Evolutionary conservation across 2,329 filamentous ascomycete species (phyloP).

Genomic region (Podosphaera aphanis): DNA sequence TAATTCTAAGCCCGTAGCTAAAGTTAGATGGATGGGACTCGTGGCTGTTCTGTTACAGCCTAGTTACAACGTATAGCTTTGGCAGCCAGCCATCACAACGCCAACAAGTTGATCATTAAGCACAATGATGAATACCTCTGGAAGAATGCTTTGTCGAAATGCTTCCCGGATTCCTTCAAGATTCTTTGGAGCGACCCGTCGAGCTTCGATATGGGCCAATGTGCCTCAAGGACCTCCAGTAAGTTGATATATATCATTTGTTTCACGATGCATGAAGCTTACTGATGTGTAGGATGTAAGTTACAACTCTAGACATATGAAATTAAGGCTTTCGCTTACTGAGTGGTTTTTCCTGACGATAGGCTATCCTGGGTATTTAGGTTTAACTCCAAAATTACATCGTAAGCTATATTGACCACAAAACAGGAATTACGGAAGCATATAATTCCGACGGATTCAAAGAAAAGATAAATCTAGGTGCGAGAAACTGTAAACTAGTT

Average conservation of each 20-base stretch:
- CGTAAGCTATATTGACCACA: slow-evolving; percentile 8
- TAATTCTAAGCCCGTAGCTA: too few relatives aligned
- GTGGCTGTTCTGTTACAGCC: too few relatives aligned
- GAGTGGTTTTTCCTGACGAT: slow-evolving; percentile 14
- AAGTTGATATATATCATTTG: slow-evolving; percentile 21
- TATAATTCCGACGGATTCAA: slow-evolving; percentile 90
- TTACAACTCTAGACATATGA: not conserved
- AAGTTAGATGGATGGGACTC: too few relatives aligned
- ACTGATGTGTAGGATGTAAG: slow-evolving; percentile 16
- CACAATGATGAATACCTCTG: not conserved
- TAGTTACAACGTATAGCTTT: not conserved
- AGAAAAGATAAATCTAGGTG: slow-evolving; percentile 95
- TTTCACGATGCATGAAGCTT: slow-evolving; percentile 1
- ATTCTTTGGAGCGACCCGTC: slow-evolving; percentile 5
- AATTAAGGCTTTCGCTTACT: not conserved
- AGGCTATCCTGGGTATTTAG: slow-evolving; percentile 54
- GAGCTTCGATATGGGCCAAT: slow-evolving; percentile 59
- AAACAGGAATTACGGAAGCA: slow-evolving; percentile 71
- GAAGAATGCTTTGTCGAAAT: not conserved
- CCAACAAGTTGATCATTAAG: not conserved
- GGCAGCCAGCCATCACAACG: not conserved
- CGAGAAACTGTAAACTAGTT: slow-evolving; percentile 11
- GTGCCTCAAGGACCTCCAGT: slow-evolving; percentile 88
- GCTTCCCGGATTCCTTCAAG: not conserved
- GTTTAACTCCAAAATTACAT: not conserved